Base-by-base conservation (phyloP, 345 rosid species). In the Arabis hirsuta region DNA sequence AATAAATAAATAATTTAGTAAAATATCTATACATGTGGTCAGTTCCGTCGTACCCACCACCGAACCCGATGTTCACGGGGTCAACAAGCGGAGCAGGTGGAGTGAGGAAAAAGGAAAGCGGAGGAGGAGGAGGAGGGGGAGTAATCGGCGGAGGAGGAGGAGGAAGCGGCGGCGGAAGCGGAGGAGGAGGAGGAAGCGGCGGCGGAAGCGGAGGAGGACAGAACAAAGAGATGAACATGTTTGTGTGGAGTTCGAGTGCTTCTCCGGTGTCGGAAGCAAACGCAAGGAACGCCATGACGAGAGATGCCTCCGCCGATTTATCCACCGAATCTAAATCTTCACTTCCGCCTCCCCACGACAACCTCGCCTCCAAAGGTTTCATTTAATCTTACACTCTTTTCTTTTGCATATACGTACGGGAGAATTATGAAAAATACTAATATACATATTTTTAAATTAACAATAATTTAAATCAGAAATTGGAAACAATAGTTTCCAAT, bases 191-290 rank as follows among this genome's bases (percentile, higher is more conserved):
- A 3, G 29, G 65, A 32, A 57, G 73, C 6, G 62, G 73, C 8
- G 61, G 54, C 8, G 69, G 58, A 6, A 62, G 67, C 22, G 69
- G 42, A 22, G 73, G 73, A 45, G 69, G 69, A 47, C 70, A 38
- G 12, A 76, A 76, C 74, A 76, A 90, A 73, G 96, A 90, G 76
- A 85, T 85, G 41, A 90, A 88, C 76, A 85, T 88, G 97, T 90
- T 87, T 5, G 94, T 85, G 22, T 88, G 97, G 97, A 90, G 92
- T 81, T 85, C 97, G 4, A 88, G 87, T 70, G 84, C 90, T 12
- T 88, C 97, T 26, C 97, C 97, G 0, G 88, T 82, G 19, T 88
- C 97, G 0, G 94, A 90, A 78, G 89, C 82, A 12, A 84, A 88
- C 70, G 63, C 71, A 12, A 83, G 81, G 53, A 82, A 82, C 44